Base-by-base conservation (phyloP, 1,284 basidiomycete species). In the Gymnopus androsaceus region DNA sequence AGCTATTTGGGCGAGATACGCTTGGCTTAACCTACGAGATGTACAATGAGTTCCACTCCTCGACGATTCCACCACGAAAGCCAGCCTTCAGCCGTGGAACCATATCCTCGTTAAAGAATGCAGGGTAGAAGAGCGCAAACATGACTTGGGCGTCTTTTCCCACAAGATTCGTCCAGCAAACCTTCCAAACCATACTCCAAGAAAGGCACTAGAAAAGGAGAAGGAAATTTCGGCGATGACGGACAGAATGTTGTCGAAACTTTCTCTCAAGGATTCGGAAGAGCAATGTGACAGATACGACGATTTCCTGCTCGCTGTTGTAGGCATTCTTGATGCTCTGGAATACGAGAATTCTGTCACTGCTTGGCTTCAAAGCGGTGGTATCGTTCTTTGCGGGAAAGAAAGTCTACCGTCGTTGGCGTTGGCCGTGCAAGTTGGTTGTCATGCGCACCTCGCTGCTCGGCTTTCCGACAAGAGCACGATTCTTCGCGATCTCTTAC, bases 51-150 rank as follows among this genome's bases (percentile, higher is more conserved):
- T 75, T 7, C 69, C 94, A 17, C 78, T 95, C 14, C 75, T 95
- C 11, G 92, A 95, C 65, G 92, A 95, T 67, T 92, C 90, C 2
- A 80, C 82, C 6, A 75, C 76, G 42, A 95, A 94, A 67, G 91
- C 90, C 0, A 77, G 75, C n/a, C 72, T 90, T 27, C 93, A 95
- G 65, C 92, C 92, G 0, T 88, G 81, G 73, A 93, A 90, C 65
- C 90, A 92, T 63, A 70, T 92, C n/a, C 88, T 85, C 63, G 78
- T 92, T 56, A 75, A 73, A 1, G 90, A 92, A 65, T 92, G 92
- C 64, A 73, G 76, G 8, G 69, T 69, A 1, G 66, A 68, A 4
- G 70, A 71, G 62, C 77, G 85, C 12, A 69, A 68, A 21, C 62
- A 61, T 14, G 86, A 88, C 65, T 57, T 42, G 42, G 15, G 47